Evolutionary conservation across 768 basidiomycete genomes (phyloP).

Genomic region (Lactifluus subvellereus): DNA sequence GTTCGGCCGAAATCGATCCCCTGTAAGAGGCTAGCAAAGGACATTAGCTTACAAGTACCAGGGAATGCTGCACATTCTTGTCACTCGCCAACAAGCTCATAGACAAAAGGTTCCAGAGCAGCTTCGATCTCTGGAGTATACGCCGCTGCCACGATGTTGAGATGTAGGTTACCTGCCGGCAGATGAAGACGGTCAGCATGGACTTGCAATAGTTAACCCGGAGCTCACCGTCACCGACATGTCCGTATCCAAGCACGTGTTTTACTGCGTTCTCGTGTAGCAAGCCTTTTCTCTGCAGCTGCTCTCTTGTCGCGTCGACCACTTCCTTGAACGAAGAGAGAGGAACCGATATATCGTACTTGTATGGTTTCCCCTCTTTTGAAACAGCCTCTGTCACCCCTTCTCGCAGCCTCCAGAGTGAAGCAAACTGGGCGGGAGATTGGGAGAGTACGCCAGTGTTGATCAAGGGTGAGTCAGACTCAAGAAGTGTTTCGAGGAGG

Average conservation of each 20-base stretch:
- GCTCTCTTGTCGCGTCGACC: slow-evolving; percentile 74
- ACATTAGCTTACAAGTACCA: slow-evolving; percentile 6
- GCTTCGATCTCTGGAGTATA: slow-evolving; percentile 81
- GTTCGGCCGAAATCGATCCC: slow-evolving; percentile 95
- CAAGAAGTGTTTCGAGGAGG: slow-evolving; percentile 73
- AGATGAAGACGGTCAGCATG: slow-evolving; percentile 6
- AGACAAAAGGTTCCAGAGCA: slow-evolving; percentile 91
- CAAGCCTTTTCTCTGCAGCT: slow-evolving; percentile 61
- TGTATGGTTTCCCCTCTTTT: slow-evolving; percentile 93
- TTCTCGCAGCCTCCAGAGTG: slow-evolving; percentile 90
- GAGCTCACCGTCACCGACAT: slow-evolving; percentile 82
- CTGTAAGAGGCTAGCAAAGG: slow-evolving; percentile 55
- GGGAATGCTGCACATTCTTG: not conserved
- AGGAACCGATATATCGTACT: slow-evolving; percentile 93
- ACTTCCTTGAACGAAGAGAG: slow-evolving; percentile 80
- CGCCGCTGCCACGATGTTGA: slow-evolving; percentile 81
- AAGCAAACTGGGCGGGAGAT: slow-evolving; percentile 80
- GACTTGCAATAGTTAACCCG: slow-evolving; percentile 29
- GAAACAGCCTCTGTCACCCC: slow-evolving; percentile 87
- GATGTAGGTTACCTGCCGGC: slow-evolving; percentile 76
- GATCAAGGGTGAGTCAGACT: slow-evolving; percentile 68
- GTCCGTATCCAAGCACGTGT: slow-evolving; percentile 89
- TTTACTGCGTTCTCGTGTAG: slow-evolving; percentile 70
- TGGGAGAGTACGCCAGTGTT: slow-evolving; percentile 90
- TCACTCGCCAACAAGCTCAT: slow-evolving; percentile 76